phyloP scores from a whole-genome alignment of 139 green algal genomes.

The Coccomyxa sp. region DNA sequence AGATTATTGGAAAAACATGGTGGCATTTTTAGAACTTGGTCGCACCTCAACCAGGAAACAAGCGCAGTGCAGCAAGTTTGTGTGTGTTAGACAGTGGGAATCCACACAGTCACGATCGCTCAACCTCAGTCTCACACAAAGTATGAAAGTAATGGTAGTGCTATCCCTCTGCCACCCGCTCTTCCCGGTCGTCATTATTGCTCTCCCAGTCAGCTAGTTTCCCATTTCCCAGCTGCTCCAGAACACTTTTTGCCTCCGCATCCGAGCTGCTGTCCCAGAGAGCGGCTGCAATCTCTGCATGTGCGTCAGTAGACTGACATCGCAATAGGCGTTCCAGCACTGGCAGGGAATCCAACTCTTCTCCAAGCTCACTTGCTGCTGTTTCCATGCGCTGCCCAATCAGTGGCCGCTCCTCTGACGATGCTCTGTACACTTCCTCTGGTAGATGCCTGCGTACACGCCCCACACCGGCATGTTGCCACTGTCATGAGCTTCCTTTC shows the following conservation, averaged over 20 bases:
- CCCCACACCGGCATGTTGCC: conserved; percentile 6
- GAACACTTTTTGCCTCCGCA: conserved; percentile 29
- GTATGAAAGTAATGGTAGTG: background rate
- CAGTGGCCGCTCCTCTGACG: conserved; percentile 48
- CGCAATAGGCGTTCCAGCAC: conserved; percentile 72
- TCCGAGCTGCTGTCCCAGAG: conserved; percentile 66
- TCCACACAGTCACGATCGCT: too few species aligned
- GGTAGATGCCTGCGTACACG: conserved; percentile 49
- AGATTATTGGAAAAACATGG: too few species aligned
- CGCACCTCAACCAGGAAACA: too few species aligned
- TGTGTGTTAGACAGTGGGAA: too few species aligned
- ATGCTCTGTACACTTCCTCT: conserved; percentile 39
- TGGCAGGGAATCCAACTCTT: conserved; percentile 48
- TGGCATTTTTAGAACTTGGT: too few species aligned
- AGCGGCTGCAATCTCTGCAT: conserved; percentile 51
- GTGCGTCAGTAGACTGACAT: conserved; percentile 52
- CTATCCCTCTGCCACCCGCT: background rate
- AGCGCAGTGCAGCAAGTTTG: too few species aligned
- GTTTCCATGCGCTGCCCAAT: conserved; percentile 55
- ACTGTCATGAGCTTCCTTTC: background rate
- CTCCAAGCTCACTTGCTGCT: conserved; percentile 38
- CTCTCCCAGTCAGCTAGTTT: conserved; percentile 53
- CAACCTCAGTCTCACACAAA: too few species aligned
- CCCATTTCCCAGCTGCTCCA: conserved; percentile 37
- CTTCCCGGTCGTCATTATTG: background rate